Evolutionary conservation across 306 rosid species (phyloP).

Genomic region (Malus sylvestris): DNA sequence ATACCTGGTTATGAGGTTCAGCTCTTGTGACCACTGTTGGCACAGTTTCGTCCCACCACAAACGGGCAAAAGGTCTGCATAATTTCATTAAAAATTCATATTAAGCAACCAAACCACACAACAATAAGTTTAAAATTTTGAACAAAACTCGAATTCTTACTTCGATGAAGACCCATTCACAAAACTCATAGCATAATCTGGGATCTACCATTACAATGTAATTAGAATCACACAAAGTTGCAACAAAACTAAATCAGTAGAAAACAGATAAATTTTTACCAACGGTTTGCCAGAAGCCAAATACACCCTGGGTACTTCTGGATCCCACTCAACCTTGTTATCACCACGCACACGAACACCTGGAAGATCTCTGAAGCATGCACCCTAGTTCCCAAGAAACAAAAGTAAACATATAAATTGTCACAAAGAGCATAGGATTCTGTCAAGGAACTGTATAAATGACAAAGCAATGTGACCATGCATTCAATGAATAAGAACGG

Average conservation of each 20-base stretch:
- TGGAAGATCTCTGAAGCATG: conserved; percentile 64
- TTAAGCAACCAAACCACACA: background rate
- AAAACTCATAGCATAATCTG: conserved; percentile 69
- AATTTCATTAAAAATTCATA: background rate
- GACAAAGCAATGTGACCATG: background rate
- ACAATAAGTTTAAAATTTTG: no score
- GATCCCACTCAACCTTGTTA: conserved; percentile 66
- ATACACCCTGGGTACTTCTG: conserved; percentile 36
- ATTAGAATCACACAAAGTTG: background rate
- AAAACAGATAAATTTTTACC: conserved; percentile 33
- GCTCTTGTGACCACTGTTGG: conserved; percentile 51
- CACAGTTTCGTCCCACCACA: conserved; percentile 51
- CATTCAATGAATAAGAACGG: background rate
- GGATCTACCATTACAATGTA: conserved; percentile 38
- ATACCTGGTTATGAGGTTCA: conserved; percentile 48
- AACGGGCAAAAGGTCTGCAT: conserved; percentile 38
- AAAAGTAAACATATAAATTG: background rate
- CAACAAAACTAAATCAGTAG: background rate
- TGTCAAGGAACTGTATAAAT: background rate
- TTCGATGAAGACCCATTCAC: conserved; percentile 60
- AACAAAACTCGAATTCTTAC: conserved; percentile 25
- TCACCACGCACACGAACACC: conserved; percentile 58
- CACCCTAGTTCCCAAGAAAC: conserved; percentile 46
- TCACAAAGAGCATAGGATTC: background rate
- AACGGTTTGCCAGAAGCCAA: conserved; percentile 73